Conservation (phyloP, 2,329 filamentous ascomycete species). For the Claviceps digitariae region DNA sequence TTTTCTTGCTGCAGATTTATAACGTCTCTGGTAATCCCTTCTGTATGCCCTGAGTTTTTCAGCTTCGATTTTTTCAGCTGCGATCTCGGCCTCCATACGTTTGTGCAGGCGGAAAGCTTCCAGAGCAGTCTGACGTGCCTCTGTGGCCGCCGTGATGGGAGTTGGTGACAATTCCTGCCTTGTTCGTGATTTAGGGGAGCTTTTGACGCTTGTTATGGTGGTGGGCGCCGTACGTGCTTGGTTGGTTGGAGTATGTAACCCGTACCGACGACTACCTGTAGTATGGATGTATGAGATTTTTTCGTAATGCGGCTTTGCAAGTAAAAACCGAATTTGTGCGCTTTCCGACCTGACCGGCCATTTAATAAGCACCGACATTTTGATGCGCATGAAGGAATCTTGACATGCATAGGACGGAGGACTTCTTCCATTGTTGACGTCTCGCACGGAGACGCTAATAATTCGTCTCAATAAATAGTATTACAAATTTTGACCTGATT, state of each 20-base stretch:
- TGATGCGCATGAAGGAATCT: not conserved
- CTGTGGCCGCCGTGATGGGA: conserved; percentile 6
- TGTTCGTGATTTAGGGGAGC: not conserved
- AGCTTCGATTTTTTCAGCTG: conserved; percentile 10
- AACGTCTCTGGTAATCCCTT: conserved; percentile 28
- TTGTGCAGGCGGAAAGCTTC: conserved; percentile 12
- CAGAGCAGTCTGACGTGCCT: conserved; percentile 12
- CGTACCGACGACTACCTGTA: not conserved
- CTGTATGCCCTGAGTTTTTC: conserved; percentile 10
- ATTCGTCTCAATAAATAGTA: no score
- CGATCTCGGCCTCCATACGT: conserved; percentile 6
- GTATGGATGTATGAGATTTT: not conserved
- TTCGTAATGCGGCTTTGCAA: not conserved
- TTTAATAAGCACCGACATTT: not conserved
- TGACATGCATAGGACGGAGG: no score
- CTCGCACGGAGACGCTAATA: no score
- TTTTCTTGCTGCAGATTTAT: conserved; percentile 29
- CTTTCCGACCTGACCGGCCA: not conserved
- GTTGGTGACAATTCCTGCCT: not conserved
- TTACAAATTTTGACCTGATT: no score
- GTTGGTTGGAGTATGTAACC: not conserved
- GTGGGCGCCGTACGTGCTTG: not conserved
- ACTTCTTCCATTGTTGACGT: no score
- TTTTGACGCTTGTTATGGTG: not conserved
- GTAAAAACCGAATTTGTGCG: not conserved